Conservation (phyloP, 257 asterid species). For the Haberlea rhodopensis region DNA sequence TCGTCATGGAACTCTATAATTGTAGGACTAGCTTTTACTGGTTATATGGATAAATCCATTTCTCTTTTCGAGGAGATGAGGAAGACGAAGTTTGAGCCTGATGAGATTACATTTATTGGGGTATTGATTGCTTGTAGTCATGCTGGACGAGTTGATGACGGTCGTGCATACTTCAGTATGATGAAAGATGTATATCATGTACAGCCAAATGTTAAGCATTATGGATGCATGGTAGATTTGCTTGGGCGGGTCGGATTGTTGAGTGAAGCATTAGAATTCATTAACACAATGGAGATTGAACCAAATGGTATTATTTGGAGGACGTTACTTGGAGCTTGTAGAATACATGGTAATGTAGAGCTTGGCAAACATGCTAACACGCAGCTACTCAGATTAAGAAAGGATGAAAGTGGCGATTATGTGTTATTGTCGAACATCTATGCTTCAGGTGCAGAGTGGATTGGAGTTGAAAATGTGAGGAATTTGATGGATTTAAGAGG, state of each 20-base stretch:
- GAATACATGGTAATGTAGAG: constrained; percentile 61
- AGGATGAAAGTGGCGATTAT: constrained; percentile 62
- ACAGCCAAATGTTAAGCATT: constrained; percentile 55
- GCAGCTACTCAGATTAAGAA: constrained; percentile 44
- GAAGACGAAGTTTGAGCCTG: constrained; percentile 41
- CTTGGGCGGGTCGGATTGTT: constrained; percentile 66
- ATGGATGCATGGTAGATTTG: constrained; percentile 77
- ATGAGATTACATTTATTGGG: constrained; percentile 60
- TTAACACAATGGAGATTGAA: constrained; percentile 48
- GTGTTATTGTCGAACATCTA: constrained; percentile 60
- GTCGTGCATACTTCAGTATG: constrained; percentile 44
- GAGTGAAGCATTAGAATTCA: constrained; percentile 62
- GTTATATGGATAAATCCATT: constrained; percentile 51
- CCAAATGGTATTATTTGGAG: constrained; percentile 78
- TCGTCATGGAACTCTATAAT: constrained; percentile 64
- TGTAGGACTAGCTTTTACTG: constrained; percentile 57
- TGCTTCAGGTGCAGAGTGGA: constrained; percentile 71
- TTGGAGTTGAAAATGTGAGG: constrained; percentile 57
- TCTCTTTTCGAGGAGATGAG: constrained; percentile 66
- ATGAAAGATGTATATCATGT: constrained; percentile 44
- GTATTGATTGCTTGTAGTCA: constrained; percentile 66
- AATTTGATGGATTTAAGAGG: constrained; percentile 60
- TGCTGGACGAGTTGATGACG: constrained; percentile 59
- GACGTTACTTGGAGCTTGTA: constrained; percentile 68
- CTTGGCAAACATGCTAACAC: constrained; percentile 59